Base-by-base conservation (phyloP, 1,284 basidiomycete species). In the Pseudozyma pruni region DNA sequence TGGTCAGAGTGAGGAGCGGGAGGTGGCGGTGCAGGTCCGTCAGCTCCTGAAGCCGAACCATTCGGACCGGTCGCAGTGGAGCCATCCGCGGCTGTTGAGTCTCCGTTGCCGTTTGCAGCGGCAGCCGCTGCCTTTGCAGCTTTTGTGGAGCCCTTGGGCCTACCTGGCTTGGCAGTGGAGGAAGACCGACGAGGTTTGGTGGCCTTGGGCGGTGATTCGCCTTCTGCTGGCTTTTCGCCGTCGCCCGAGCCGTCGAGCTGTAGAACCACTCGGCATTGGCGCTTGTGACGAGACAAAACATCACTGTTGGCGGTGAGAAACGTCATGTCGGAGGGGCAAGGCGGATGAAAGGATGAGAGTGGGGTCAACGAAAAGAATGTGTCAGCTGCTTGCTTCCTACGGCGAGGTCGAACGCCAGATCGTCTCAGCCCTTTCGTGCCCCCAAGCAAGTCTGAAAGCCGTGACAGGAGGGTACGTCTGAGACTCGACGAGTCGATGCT, bases 261-360 rank as follows among this genome's bases (percentile, higher is more conserved):
- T 3, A 79, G 60, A 23, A 77, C 70, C 22, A 75, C 72, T 10
- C 72, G 71, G 45, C 80, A 81, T 47, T 81, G 79, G 23, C 74
- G 68, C 61, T 75, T 80, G 68, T 81, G 80, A 16, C 80, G 75
- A 17, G 75, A 76, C 4, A 81, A 62, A 1, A 81, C 80, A 35
- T 81, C 80, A 48, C 80, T 76, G 50, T 1, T 16, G 4, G 35
- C 7, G 44, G 17, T 27, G 10, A 33, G 19, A n/a, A 50, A 32
- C 10, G 37, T 17, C 22, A 37, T 11, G 16, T 32, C 31, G n/a
- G n/a, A n/a, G n/a, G n/a, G n/a, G n/a, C n/a, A n/a, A n/a, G n/a
- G n/a, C n/a, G n/a, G n/a, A n/a, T n/a, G n/a, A n/a, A n/a, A n/a
- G n/a, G n/a, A n/a, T n/a, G n/a, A n/a, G n/a, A n/a, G n/a, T n/a